Evolutionary conservation across 2,329 filamentous ascomycete species (phyloP).

Genomic region (Dendryphion nanum): DNA sequence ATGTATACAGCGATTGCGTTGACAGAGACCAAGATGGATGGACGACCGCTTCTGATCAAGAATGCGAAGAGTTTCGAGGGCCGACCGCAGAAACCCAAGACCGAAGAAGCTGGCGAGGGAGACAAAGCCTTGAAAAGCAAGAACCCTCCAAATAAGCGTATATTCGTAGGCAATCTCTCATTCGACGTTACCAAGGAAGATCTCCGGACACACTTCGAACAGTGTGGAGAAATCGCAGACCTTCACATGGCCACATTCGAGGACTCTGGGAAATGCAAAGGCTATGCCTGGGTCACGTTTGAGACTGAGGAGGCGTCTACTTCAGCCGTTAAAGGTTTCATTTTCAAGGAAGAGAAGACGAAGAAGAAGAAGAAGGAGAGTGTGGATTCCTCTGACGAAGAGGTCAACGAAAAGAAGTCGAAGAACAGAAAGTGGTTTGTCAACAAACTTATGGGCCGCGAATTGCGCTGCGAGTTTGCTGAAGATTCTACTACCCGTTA

Average conservation of each 20-base stretch:
- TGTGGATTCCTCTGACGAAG: conserved; percentile 57
- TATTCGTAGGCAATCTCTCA: conserved; percentile 71
- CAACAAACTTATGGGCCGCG: conserved; percentile 76
- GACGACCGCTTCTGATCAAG: conserved; percentile 88
- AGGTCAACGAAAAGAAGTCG: conserved; percentile 43
- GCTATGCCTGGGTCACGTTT: conserved; percentile 94
- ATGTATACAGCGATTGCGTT: conserved; percentile 77
- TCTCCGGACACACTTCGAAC: conserved; percentile 75
- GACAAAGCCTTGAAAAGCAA: conserved; percentile 15
- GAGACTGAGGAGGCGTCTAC: conserved; percentile 72
- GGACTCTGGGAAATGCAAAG: conserved; percentile 96
- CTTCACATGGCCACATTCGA: conserved; percentile 93
- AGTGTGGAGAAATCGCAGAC: conserved; percentile 79
- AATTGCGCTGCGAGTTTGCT: conserved; percentile 85
- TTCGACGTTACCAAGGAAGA: conserved; percentile 68
- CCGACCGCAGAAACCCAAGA: conserved; percentile 67
- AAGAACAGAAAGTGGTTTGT: conserved; percentile 71
- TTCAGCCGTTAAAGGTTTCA: conserved; percentile 76
- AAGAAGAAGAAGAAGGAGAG: conserved; percentile 43
- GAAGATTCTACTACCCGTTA: conserved; percentile 88
- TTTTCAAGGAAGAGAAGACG: conserved; percentile 61
- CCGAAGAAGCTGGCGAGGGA: conserved; percentile 24
- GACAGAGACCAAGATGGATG: conserved; percentile 76
- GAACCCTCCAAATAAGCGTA: conserved; percentile 70
- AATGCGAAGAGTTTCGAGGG: conserved; percentile 87